These are phyloP conservation scores for Fraxinus dipetala DNA, from an alignment of 305 asterid genomes.

Conservation along the genomic window DNA sequence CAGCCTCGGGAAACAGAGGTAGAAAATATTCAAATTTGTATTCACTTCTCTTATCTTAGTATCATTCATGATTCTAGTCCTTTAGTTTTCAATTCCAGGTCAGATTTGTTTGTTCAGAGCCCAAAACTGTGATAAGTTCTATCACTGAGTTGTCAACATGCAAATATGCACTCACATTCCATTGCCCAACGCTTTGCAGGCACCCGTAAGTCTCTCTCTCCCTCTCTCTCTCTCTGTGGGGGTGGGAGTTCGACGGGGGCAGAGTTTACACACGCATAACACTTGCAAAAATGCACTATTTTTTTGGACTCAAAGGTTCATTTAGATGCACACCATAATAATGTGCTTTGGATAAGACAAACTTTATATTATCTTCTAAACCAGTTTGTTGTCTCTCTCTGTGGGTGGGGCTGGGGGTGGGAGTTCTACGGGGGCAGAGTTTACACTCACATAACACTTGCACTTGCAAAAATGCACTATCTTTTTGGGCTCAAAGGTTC, in stretches of 20 bases:
- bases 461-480: background rate
- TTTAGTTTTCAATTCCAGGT: constrained; percentile 55
- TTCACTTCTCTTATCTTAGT: constrained; percentile 16
- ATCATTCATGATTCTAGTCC: constrained; percentile 22
- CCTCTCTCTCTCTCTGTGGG: background rate
- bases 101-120: constrained; percentile 92
- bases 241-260: background rate
- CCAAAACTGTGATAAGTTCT: constrained; percentile 91
- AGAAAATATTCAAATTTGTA: constrained; percentile 17
- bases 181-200: constrained; percentile 89
- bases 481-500: background rate
- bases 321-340: background rate
- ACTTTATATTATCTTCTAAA: background rate
- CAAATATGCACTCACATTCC: constrained; percentile 92
- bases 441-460: background rate
- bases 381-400: background rate
- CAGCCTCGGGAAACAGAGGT: constrained; percentile 96
- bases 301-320: background rate
- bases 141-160: constrained; percentile 93
- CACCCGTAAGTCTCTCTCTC: constrained; percentile 74
- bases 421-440: background rate
- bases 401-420: background rate
- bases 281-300: background rate
- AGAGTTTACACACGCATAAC: background rate
- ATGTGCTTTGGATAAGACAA: constrained; percentile 11